Percentiles rank a stretch among this genome's conserved stretches.
These are phyloP conservation scores for Pistacia integerrima DNA, from an alignment of 345 rosid species.

Conservation along the genomic window DNA sequence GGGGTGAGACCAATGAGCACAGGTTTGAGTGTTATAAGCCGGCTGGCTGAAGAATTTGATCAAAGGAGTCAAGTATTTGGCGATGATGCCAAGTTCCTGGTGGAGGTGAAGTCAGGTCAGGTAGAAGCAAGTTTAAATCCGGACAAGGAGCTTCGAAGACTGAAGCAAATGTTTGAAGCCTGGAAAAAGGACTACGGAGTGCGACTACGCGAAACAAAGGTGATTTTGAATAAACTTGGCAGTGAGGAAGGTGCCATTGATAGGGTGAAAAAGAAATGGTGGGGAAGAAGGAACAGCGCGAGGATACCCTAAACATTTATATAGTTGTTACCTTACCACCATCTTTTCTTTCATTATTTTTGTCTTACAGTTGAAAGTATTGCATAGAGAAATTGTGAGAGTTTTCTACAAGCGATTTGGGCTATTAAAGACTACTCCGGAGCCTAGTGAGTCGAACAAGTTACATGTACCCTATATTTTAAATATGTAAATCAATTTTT, in stretches of 20 bases:
- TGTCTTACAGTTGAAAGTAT: neutral
- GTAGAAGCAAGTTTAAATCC: conserved; percentile 93
- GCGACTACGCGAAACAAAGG: conserved; percentile 84
- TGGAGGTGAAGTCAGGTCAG: conserved; percentile 97
- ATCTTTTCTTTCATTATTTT: neutral
- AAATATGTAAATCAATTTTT: conserved; percentile 11
- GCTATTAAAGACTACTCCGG: conserved; percentile 1
- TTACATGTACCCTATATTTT: neutral
- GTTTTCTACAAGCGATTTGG: conserved; percentile 9
- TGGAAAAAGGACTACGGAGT: conserved; percentile 95
- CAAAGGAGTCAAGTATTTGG: conserved; percentile 97
- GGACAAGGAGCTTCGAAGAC: conserved; percentile 77
- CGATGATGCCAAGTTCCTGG: conserved; percentile 94
- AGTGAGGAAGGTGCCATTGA: conserved; percentile 75
- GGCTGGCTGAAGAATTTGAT: conserved; percentile 92
- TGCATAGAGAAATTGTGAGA: conserved; percentile 15
- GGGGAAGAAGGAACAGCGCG: conserved; percentile 94
- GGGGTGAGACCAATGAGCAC: conserved; percentile 81
- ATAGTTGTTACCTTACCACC: neutral
- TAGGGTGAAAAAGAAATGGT: conserved; percentile 84
- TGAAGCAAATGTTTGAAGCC: conserved; percentile 93
- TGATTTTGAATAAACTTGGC: conserved; percentile 82
- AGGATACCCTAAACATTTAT: conserved; percentile 38
- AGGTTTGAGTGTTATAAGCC: conserved; percentile 80
- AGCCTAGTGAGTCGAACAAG: neutral